Conservation (phyloP, 2,329 filamentous ascomycete species). For the Cryoendolithus antarcticus region DNA sequence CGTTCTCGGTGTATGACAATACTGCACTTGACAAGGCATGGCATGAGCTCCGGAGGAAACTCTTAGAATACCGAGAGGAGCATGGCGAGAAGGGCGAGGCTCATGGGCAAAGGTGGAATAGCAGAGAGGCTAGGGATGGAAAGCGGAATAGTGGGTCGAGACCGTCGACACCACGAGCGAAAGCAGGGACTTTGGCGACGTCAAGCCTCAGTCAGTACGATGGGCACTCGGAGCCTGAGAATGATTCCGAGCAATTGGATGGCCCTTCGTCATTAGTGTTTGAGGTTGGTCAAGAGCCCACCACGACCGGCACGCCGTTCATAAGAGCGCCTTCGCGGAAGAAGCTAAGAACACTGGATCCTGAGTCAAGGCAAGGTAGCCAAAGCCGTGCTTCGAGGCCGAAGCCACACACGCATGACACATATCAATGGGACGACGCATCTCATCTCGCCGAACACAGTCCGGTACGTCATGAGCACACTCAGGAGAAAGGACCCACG, state of each 20-base stretch:
- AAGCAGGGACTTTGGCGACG: conserved; percentile 5
- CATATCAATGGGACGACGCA: conserved; percentile 37
- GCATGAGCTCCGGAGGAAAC: conserved; percentile 22
- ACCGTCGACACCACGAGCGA: conserved; percentile 6
- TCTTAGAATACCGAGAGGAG: conserved; percentile 23
- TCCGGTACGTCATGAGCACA: conserved; percentile 12
- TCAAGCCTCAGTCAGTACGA: conserved; percentile 17
- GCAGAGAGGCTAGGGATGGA: conserved; percentile 8
- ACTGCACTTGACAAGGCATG: conserved; percentile 24
- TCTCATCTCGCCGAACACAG: conserved; percentile 20
- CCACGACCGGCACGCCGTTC: conserved; percentile 38
- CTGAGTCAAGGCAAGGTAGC: neutral
- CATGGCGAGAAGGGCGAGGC: conserved; percentile 18
- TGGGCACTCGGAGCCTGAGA: conserved; percentile 5
- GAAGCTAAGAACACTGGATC: conserved; percentile 13
- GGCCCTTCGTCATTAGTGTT: conserved; percentile 3
- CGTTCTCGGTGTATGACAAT: conserved; percentile 28
- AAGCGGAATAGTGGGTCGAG: conserved; percentile 10
- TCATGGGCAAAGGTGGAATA: conserved; percentile 10
- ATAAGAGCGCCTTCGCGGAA: conserved; percentile 36
- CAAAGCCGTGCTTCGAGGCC: conserved; percentile 14
- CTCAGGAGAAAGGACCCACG: conserved; percentile 25
- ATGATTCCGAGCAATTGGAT: conserved; percentile 4
- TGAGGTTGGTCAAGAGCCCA: conserved; percentile 4
- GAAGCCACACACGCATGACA: conserved; percentile 29